Conservation (phyloP, 2,329 filamentous ascomycete species). For the Aspergillus japonicus region DNA sequence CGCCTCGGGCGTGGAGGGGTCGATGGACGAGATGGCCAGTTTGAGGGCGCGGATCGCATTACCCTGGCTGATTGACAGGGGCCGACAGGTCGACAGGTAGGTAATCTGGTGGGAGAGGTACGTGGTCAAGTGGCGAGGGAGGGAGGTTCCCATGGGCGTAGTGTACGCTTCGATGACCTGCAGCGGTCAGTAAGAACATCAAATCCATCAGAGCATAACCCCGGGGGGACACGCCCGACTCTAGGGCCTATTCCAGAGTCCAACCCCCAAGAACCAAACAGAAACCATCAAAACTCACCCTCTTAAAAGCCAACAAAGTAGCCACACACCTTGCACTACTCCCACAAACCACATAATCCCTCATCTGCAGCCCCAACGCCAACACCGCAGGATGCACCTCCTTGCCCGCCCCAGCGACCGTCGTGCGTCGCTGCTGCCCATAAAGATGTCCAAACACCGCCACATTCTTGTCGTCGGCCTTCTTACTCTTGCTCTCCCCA, state of each 20-base stretch:
- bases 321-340: conserved; percentile 85
- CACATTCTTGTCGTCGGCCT: conserved; percentile 64
- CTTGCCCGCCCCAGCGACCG: conserved; percentile 60
- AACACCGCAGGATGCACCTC: conserved; percentile 84
- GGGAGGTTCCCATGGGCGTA: conserved; percentile 78
- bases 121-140: conserved; percentile 86
- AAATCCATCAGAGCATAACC: conserved; percentile 8
- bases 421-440: conserved; percentile 68
- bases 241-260: too few relatives aligned
- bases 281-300: conserved; percentile 53
- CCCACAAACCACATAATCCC: conserved; percentile 81
- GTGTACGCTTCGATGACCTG: conserved; percentile 91
- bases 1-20: conserved; percentile 77
- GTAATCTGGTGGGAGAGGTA: conserved; percentile 95
- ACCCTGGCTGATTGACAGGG: conserved; percentile 93
- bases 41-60: conserved; percentile 96
- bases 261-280: background rate
- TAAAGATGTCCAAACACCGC: conserved; percentile 82
- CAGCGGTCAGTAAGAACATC: background rate
- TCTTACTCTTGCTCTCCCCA: conserved; percentile 47
- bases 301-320: conserved; percentile 85
- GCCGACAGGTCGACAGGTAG: conserved; percentile 88
- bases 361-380: conserved; percentile 84
- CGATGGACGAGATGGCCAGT: conserved; percentile 84
- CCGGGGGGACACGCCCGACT: too few relatives aligned